phyloP scores from a whole-genome alignment of 768 basidiomycete genomes.

The Rhodotorula babjevae region DNA sequence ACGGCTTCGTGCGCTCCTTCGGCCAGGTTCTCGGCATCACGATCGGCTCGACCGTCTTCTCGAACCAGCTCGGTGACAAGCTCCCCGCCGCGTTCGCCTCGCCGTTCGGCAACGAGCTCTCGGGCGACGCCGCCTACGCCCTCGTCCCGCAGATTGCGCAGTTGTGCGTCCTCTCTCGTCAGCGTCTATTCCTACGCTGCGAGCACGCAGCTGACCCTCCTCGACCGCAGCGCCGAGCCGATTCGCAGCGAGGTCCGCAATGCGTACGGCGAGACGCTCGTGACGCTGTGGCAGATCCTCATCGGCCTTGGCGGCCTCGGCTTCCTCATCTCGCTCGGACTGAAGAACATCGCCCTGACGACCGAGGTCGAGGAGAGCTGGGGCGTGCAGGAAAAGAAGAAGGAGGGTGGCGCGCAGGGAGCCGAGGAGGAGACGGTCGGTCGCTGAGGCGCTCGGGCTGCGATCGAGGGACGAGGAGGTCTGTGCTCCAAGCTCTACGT shows the following conservation, averaged over 20 bases:
- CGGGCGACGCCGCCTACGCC: conserved; percentile 31
- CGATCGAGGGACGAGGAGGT: too few species aligned
- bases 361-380: conserved; percentile 42
- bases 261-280: conserved; percentile 46
- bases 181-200: too few species aligned
- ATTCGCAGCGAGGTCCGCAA: conserved; percentile 43
- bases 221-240: conserved; percentile 38
- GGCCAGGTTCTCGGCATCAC: conserved; percentile 55
- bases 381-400: conserved; percentile 1
- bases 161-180: conserved; percentile 8
- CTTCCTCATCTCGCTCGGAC: conserved; percentile 42
- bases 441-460: too few species aligned
- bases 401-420: neutral
- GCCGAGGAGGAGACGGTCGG: neutral
- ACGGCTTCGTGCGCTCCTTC: conserved; percentile 33
- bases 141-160: conserved; percentile 37
- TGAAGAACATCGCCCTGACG: conserved; percentile 45
- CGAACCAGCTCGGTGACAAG: conserved; percentile 52
- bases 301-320: conserved; percentile 45
- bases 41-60: conserved; percentile 55
- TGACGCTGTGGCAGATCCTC: conserved; percentile 46
- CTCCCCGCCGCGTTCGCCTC: conserved; percentile 51
- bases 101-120: conserved; percentile 38
- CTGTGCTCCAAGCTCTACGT: too few species aligned
- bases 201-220: neutral